Evolutionary conservation across 78 protist species (phyloP), one percentile per base, ranked within the genome.

Genomic region (Dictyostelium brefeldianum): DNA sequence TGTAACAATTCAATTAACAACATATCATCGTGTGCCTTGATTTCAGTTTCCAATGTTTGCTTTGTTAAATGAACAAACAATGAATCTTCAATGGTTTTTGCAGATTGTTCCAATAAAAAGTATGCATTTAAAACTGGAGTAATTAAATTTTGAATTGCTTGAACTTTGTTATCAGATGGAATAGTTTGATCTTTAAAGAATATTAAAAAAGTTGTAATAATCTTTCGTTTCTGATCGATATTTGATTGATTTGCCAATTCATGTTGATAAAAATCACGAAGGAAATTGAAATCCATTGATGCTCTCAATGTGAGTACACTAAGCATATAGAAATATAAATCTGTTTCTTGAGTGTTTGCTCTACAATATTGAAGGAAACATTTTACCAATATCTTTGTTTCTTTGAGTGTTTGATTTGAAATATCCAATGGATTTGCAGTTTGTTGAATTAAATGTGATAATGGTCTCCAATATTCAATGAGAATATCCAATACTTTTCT

Each of bases 71-170:
- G 65, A 64, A 80, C 18, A 22, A 80, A 80, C 10, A 80, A 41
- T 22, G 3, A 12, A 15, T 18, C 59, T 22, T 80, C 87, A 46
- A 80, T 80, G 25, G 83, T 57, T 20, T 56, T 43, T 15, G 36
- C 36, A 9, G 51, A 15, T 17, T 79, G 74, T 31, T 41, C 85
- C 71, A 25, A 15, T 7, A 4, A 4, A 14, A 81, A 96, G 51
- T 77, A 94, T 10, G 50, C 1, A 10, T 17, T 51, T 27, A 96
- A 78, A 77, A 96, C 75, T 31, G 99, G 98, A 8, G 90, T 80
- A 65, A 96, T 59, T 2, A 98, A 41, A 46, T 91, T 73, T 92
- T 96, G 97, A 50, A 98, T 97, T 11, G 96, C 96, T 43, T 89
- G 89, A 29, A 95, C 97, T 50, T 92, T 94, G 59, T 73, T 83